These are phyloP conservation scores for Aspergillus awamori DNA, from an alignment of 2,329 filamentous ascomycete genomes.

Conservation along the genomic window DNA sequence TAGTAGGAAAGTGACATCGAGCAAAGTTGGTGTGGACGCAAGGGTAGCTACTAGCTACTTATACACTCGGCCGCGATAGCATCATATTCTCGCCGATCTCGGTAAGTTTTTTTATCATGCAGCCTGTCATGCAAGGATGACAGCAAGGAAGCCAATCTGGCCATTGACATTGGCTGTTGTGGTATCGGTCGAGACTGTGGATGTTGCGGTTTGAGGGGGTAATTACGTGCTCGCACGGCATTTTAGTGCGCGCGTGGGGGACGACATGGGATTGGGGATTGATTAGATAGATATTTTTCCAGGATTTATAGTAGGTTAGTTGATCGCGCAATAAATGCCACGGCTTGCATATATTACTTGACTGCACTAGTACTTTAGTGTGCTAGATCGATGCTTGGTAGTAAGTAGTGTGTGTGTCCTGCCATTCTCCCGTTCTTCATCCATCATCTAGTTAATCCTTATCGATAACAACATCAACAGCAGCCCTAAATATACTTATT, in stretches of 20 bases:
- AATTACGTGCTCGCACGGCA: constrained; percentile 41
- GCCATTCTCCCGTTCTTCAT: not conserved
- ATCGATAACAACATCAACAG: not conserved
- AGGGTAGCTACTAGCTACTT: not conserved
- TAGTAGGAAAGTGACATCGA: too few species aligned
- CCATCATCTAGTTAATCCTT: not conserved
- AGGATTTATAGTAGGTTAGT: not conserved
- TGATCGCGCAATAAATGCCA: not conserved
- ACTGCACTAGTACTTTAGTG: not conserved
- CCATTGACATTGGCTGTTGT: too few species aligned
- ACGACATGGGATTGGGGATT: not conserved
- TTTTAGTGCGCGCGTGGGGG: constrained; percentile 13
- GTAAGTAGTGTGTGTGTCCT: not conserved
- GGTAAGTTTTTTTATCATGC: not conserved
- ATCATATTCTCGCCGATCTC: too few species aligned
- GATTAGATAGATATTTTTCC: not conserved
- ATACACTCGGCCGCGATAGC: too few species aligned
- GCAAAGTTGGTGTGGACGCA: not conserved
- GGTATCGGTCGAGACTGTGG: not conserved
- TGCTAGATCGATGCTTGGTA: not conserved
- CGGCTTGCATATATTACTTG: too few species aligned
- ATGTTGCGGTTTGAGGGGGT: constrained; percentile 30
- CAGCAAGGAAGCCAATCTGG: too few species aligned
- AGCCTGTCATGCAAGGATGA: not conserved
- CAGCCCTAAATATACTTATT: not conserved